Conservation (phyloP, 2,329 filamentous ascomycete genomes). For the Scedosporium dehoogii region DNA sequence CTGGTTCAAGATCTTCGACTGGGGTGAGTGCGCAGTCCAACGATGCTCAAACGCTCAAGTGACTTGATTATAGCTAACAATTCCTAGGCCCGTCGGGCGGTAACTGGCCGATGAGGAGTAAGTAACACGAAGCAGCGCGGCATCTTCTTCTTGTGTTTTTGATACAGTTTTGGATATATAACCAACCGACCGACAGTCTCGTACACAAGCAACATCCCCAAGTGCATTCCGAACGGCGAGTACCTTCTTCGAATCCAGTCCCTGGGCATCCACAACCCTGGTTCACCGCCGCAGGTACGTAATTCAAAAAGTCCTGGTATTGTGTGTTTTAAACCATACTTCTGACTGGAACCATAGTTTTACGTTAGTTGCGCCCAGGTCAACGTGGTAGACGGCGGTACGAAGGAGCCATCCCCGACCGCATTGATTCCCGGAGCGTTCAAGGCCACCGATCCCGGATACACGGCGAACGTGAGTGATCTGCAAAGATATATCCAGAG, state of each 20-base stretch:
- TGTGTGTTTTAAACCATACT: no score
- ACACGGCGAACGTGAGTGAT: slow-evolving; percentile 19
- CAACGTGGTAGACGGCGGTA: slow-evolving; percentile 30
- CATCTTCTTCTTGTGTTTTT: no score
- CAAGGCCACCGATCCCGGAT: slow-evolving; percentile 32
- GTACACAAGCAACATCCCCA: slow-evolving; percentile 32
- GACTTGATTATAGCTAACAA: neutral
- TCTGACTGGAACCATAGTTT: slow-evolving; percentile 22
- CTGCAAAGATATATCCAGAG: neutral
- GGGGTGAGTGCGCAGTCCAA: slow-evolving; percentile 12
- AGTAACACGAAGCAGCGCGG: neutral
- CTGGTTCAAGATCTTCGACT: slow-evolving; percentile 30
- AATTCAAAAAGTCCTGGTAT: no score
- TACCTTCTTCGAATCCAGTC: slow-evolving; percentile 50
- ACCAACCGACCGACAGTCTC: slow-evolving; percentile 2
- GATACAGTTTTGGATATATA: no score
- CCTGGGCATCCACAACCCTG: slow-evolving; percentile 49
- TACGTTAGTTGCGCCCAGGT: slow-evolving; percentile 37
- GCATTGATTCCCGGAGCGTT: slow-evolving; percentile 30
- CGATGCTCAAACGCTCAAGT: neutral
- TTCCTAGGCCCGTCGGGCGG: slow-evolving; percentile 1
- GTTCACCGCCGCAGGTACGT: slow-evolving; percentile 20
- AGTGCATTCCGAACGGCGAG: slow-evolving; percentile 41
- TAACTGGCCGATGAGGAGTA: slow-evolving; percentile 5
- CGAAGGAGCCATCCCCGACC: slow-evolving; percentile 29